Conservation (phyloP, 441 rosid species). For the Pelargonium hybrid region DNA sequence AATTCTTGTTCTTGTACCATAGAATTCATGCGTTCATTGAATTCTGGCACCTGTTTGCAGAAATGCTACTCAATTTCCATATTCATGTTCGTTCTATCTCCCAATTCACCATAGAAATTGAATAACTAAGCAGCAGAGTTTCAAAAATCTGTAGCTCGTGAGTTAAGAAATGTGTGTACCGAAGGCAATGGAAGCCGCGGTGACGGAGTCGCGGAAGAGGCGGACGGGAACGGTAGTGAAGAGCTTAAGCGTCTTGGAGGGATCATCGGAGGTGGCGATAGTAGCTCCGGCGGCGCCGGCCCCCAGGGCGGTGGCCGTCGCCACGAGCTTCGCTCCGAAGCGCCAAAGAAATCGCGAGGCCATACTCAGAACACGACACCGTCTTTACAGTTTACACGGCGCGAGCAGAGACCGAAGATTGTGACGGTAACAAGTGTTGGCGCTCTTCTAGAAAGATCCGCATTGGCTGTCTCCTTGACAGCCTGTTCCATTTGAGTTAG, state of each 20-base stretch:
- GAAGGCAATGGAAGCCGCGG: conserved; percentile 77
- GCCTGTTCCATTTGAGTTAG: background rate
- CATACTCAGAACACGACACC: conserved; percentile 26
- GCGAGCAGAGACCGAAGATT: too few species aligned
- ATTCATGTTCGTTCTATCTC: background rate
- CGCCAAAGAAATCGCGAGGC: conserved; percentile 67
- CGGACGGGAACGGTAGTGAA: conserved; percentile 74
- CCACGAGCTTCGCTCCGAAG: conserved; percentile 40
- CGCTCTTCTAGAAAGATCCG: background rate
- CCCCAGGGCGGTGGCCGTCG: conserved; percentile 39
- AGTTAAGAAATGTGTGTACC: conserved; percentile 28
- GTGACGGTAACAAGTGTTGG: background rate
- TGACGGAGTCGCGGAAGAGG: conserved; percentile 50
- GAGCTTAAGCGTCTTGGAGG: conserved; percentile 52
- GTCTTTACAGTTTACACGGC: background rate
- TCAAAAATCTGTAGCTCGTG: background rate
- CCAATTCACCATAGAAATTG: background rate
- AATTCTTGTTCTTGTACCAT: background rate
- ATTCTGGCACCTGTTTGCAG: background rate
- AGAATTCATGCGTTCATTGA: background rate
- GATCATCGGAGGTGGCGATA: conserved; percentile 63
- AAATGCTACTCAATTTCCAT: background rate
- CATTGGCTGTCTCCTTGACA: background rate
- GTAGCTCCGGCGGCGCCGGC: conserved; percentile 53
- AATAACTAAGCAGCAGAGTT: background rate